These are phyloP conservation scores for Bombardia bombarda DNA, from an alignment of 495 filamentous ascomycete species.

Conservation along the genomic window DNA sequence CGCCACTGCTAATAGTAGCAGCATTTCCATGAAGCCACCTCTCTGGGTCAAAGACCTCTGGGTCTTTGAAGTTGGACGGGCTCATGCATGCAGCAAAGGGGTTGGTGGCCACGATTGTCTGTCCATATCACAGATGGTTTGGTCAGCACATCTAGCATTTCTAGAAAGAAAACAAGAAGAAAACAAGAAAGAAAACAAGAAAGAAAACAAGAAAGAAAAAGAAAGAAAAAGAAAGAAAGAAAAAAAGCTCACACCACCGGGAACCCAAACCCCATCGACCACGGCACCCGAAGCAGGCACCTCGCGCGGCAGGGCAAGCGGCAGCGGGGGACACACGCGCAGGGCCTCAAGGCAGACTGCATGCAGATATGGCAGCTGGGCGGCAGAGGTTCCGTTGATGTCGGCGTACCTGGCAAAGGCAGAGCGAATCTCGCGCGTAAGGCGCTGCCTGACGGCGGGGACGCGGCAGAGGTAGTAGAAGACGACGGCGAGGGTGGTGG, in stretches of 20 bases:
- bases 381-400: slow-evolving; percentile 37
- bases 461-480: slow-evolving; percentile 41
- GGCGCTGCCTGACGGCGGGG: slow-evolving; percentile 26
- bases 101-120: slow-evolving; percentile 1
- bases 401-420: slow-evolving; percentile 35
- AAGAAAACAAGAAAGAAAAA: too few species aligned
- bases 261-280: slow-evolving; percentile 35
- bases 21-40: slow-evolving; percentile 11
- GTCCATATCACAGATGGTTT: not conserved
- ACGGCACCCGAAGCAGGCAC: slow-evolving; percentile 33
- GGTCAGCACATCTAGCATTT: slow-evolving; percentile 3
- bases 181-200: too few species aligned
- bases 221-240: too few species aligned
- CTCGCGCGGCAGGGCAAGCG: slow-evolving; percentile 33
- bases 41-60: not conserved
- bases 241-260: slow-evolving; percentile 26
- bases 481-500: slow-evolving; percentile 35
- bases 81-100: slow-evolving; percentile 41
- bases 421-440: slow-evolving; percentile 39
- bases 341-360: slow-evolving; percentile 46
- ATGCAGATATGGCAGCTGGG: slow-evolving; percentile 39
- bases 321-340: slow-evolving; percentile 45
- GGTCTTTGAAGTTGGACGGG: slow-evolving; percentile 29
- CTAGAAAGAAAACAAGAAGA: too few species aligned
- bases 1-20: too few species aligned